Evolutionary conservation across 2,329 filamentous ascomycete genomes (phyloP), one percentile per base, ranked within the genome.

Genomic region (Geosmithia flava): DNA sequence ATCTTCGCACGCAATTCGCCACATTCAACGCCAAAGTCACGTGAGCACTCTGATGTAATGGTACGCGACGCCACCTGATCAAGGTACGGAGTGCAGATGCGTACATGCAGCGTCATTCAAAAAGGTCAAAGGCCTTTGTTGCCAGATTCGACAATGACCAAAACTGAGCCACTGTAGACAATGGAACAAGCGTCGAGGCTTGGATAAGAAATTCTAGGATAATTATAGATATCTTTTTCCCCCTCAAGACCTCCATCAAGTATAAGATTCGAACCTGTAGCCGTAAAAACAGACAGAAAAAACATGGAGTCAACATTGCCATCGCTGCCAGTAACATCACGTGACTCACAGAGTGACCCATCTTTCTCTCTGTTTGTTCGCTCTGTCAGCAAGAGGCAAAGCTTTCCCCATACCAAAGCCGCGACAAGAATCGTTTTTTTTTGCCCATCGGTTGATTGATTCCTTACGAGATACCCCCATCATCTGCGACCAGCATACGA

Each of bases 311-410:
- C 8, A 8, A 27, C 23, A 27, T 27, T 27, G 4, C 23, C 23
- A 27, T 27, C 23, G 23, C 23, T 6, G 33, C 13, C 33, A 11
- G 6, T 16, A 13, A n/a, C 20, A 39, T 49, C 48, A 49, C 48
- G 48, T 49, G 48, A 47, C 27, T 39, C 10, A 16, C 3, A 37
- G 7, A n/a, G n/a, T 6, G 39, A 20, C 16, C 44, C 37, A 39
- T 47, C 39, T 43, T 49, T 49, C n/a, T 27, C 23, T 27, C 23
- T 44, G 20, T 20, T 42, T 19, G 40, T n/a, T 27, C 40, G n/a
- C 20, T n/a, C 20, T 11, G 43, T 8, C 20, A 17, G 27, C 29
- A 27, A 27, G 44, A 45, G 27, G 44, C 44, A 45, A 45, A 45
- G 44, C 44, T 33, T 45, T 45, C 27, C 44, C 44, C 15, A 45